Percentiles rank a stretch among this genome's conserved stretches.
Evolutionary conservation across 345 rosid genomes (phyloP).

Genomic region (Hibiscus trionum): DNA sequence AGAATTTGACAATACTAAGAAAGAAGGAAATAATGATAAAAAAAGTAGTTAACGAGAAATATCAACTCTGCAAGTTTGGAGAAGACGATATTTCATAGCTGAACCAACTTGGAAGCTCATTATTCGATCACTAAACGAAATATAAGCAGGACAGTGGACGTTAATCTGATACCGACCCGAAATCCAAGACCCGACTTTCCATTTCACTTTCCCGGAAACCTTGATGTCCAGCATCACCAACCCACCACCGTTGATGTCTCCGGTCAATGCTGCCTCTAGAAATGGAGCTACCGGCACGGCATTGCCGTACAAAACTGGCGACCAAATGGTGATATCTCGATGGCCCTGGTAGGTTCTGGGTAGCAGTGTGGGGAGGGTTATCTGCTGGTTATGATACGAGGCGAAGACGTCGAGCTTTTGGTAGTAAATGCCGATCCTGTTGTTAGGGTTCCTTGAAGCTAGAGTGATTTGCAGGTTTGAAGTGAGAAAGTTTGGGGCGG

Average conservation of each 20-base stretch:
- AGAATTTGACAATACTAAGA: too few relatives aligned
- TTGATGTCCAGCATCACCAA: constrained; percentile 42
- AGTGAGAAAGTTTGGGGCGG: constrained; percentile 36
- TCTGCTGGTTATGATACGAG: constrained; percentile 66
- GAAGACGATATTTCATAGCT: constrained; percentile 44
- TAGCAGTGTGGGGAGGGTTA: constrained; percentile 40
- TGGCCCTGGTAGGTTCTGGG: constrained; percentile 63
- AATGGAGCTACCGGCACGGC: constrained; percentile 43
- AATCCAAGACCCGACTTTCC: constrained; percentile 75
- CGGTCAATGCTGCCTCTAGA: constrained; percentile 26
- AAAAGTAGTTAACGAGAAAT: constrained; percentile 15
- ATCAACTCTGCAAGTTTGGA: constrained; percentile 47
- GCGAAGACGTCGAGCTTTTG: constrained; percentile 41
- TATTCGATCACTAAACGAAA: constrained; percentile 25
- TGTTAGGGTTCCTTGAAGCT: constrained; percentile 60
- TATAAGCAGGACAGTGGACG: constrained; percentile 57
- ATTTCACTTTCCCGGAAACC: constrained; percentile 46
- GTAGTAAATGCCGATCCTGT: constrained; percentile 55
- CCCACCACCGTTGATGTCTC: constrained; percentile 47
- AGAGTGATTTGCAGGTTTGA: constrained; percentile 54
- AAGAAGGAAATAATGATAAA: too few relatives aligned
- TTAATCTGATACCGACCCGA: constrained; percentile 52
- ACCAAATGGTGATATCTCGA: constrained; percentile 52
- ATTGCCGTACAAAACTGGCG: constrained; percentile 45
- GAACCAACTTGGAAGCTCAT: too few relatives aligned